These are phyloP conservation scores for Pichia gijzeniarum DNA, from an alignment of 805 yeast genomes.

Conservation along the genomic window DNA sequence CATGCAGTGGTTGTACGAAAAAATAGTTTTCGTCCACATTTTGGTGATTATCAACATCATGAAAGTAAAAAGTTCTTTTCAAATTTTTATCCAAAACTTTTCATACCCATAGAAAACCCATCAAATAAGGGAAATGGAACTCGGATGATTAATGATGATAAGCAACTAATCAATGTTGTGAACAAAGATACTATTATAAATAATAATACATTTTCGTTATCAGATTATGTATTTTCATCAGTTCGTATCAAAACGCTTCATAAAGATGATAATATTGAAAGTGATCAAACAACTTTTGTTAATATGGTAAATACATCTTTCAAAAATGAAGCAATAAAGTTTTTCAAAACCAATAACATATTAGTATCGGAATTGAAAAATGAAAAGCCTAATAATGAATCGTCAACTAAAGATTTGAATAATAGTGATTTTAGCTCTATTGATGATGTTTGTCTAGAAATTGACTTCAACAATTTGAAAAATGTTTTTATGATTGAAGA, in stretches of 20 bases:
- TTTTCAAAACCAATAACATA: too few relatives aligned
- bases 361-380: too few relatives aligned
- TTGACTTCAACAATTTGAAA: conserved; percentile 8
- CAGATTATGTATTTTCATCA: neutral
- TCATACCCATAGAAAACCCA: neutral
- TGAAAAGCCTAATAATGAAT: neutral
- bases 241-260: neutral
- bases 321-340: neutral
- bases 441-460: conserved; percentile 9
- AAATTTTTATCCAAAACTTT: neutral
- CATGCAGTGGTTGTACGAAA: neutral
- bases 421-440: neutral
- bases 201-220: neutral
- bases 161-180: neutral
- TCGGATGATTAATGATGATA: neutral
- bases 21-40: neutral
- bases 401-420: neutral
- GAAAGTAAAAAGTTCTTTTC: neutral
- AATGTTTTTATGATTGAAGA: conserved; percentile 15
- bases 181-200: neutral
- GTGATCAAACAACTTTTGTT: neutral
- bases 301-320: neutral
- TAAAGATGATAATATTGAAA: neutral
- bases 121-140: too few relatives aligned
- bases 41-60: too few relatives aligned